Conservation (phyloP, 768 basidiomycete genomes). For the Gloeostereum incarnatum region DNA sequence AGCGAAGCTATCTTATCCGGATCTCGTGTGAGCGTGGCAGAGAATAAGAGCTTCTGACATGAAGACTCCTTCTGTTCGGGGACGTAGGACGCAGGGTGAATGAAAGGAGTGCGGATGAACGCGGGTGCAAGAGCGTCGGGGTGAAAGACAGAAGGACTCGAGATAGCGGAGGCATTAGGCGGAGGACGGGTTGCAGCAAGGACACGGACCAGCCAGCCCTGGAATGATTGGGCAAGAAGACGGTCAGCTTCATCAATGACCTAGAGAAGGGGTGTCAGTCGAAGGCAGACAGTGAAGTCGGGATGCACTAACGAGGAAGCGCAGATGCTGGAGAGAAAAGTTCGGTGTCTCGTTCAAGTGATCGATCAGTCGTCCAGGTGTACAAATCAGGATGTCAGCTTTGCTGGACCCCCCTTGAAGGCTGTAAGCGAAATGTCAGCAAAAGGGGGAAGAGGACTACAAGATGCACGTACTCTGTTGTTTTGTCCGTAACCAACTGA, state of each 20-base stretch:
- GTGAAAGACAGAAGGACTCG: conserved; percentile 10
- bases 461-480: conserved; percentile 31
- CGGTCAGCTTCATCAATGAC: conserved; percentile 98
- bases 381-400: conserved; percentile 91
- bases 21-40: conserved; percentile 90
- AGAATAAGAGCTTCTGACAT: conserved; percentile 94
- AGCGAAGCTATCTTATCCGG: conserved; percentile 88
- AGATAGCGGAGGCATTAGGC: conserved; percentile 4
- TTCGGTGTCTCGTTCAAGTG: conserved; percentile 83
- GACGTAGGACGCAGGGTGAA: conserved; percentile 35
- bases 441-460: neutral
- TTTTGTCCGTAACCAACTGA: conserved; percentile 59
- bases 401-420: conserved; percentile 82
- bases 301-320: conserved; percentile 67
- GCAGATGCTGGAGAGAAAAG: conserved; percentile 88
- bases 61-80: conserved; percentile 51
- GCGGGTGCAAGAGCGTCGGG: conserved; percentile 59
- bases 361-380: conserved; percentile 92
- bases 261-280: conserved; percentile 25
- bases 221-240: conserved; percentile 91
- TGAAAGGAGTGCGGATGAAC: conserved; percentile 33
- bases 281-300: neutral
- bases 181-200: conserved; percentile 55
- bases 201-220: conserved; percentile 88
- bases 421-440: conserved; percentile 24